Evolutionary conservation across 345 rosid species (phyloP), one percentile per base, ranked within the genome.

Genomic region (Anacardium occidentale): DNA sequence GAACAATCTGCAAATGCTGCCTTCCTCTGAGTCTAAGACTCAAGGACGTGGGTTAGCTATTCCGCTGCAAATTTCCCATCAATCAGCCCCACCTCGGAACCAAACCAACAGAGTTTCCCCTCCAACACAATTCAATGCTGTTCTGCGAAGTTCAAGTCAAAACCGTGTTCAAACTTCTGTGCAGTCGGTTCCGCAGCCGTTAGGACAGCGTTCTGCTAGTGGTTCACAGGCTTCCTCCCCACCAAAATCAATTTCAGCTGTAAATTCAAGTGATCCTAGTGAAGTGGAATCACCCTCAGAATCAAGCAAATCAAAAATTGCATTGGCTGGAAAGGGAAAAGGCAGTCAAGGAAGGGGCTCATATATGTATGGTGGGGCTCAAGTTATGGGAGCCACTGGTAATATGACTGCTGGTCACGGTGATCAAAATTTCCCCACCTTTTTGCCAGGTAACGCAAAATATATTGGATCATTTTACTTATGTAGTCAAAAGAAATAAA

Each of bases 361-460:
- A 53, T 89, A 81, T 83, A 53, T 81, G 53, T 89, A 85, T 77
- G 89, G 90, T 56, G 97, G 92, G 72, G 75, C 93, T 67, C 91
- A 88, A 70, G 83, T 88, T 72, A 74, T 89, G 83, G 93, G 93
- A 80, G 74, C 90, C 24, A 54, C 84, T 10, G 92, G 96, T 55
- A 85, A 74, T 80, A 77, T 89, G 83, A 74, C 88, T 76, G 80
- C 79, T 72, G 85, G 89, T 73, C 91, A 73, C 69, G 88, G 95
- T 57, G 96, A 94, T 74, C 91, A 85, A 70, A 92, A 90, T 76
- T 90, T 92, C 77, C 89, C 92, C 69, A 77, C 95, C 53, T 91
- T 90, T 84, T 85, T 94, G 74, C 97, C 98, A 24, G 90, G 97
- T 94, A 85, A 81, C 53, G 22, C 53, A 45, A 47, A n/a, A 14